Base-by-base conservation (phyloP, 2,329 filamentous ascomycete species). In the Akanthomyces muscarius region DNA sequence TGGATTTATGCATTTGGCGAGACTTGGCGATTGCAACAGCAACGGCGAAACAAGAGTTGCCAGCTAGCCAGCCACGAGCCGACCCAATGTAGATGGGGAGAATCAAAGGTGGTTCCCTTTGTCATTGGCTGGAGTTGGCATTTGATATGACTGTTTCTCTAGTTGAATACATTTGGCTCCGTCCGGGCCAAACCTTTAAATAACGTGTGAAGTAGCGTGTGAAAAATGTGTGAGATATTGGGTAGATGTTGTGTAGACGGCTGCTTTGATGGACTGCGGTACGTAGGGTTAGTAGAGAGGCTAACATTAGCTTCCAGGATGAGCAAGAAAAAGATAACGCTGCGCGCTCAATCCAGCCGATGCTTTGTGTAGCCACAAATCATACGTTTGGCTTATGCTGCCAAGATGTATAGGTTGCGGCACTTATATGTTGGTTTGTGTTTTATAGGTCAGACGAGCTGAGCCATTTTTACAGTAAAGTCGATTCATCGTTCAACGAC, bases 111-210 rank as follows among this genome's bases (percentile, higher is more conserved):
- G 63, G 54, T 56, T 66, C 61, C 44, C 55, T 66, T 62, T 65
- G 63, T 66, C 58, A 65, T 36, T 51, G 64, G 61, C 63, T 62
- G 66, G 66, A 66, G 64, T 67, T 67, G 52, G 65, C 66, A 64
- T 67, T 66, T 66, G 64, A 66, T 55, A 56, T 63, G 48, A 47
- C 45, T 62, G 52, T 62, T 62, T 62, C 52, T 62, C 59, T 62
- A 38, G 52, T 18, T 57, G 59, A 52, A 62, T 54, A 63, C 45
- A 59, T 33, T 38, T 33, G 56, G 61, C 44, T 51, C 44, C 28
- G 36, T 44, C 45, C 28, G 50, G 33, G 52, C 50, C 47, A 52
- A 47, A 58, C 33, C 38, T 60, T 61, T 38, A 61, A 5, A 33
- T 44, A 42, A 4, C 11, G 11, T 36, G 23, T 51, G 38, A 30